A percentile compares a stretch with the other conserved stretches of the same genome.
Evolutionary conservation across 306 rosid species (phyloP).

Genomic region (Ziziphus jujuba): DNA sequence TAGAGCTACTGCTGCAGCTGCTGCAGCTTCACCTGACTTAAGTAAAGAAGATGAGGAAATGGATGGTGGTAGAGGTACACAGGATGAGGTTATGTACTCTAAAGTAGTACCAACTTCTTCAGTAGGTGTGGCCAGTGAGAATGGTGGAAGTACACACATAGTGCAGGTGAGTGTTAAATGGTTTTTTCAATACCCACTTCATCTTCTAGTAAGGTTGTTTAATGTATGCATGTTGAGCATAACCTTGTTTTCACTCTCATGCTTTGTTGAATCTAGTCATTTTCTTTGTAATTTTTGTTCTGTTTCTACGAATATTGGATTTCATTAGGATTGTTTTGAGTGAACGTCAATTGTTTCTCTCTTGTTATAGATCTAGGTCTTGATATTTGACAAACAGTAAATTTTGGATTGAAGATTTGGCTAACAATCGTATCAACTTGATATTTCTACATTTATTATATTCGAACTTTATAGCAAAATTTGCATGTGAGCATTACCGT

Average conservation of each 20-base stretch:
- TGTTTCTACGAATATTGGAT: not conserved
- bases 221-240: not conserved
- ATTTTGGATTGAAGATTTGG: not conserved
- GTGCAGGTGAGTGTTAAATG: slow-evolving; percentile 51
- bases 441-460: too few species aligned
- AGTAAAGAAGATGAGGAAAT: slow-evolving; percentile 53
- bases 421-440: not conserved
- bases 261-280: not conserved
- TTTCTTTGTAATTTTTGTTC: not conserved
- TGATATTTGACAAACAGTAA: not conserved
- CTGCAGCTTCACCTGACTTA: slow-evolving; percentile 40
- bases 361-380: not conserved
- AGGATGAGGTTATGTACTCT: slow-evolving; percentile 37
- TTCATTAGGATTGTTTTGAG: not conserved
- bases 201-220: not conserved
- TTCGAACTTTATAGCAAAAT: too few species aligned
- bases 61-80: slow-evolving; percentile 38
- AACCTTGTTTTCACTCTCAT: not conserved
- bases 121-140: slow-evolving; percentile 59
- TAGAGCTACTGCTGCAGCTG: slow-evolving; percentile 51
- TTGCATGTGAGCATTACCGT: not conserved
- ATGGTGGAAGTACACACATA: slow-evolving; percentile 55
- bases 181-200: slow-evolving; percentile 3
- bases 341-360: too few species aligned
- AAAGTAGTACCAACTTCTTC: slow-evolving; percentile 56